These are phyloP conservation scores for Nitzschia inconspicua DNA, from an alignment of 108 stramenopile species.

Conservation along the genomic window DNA sequence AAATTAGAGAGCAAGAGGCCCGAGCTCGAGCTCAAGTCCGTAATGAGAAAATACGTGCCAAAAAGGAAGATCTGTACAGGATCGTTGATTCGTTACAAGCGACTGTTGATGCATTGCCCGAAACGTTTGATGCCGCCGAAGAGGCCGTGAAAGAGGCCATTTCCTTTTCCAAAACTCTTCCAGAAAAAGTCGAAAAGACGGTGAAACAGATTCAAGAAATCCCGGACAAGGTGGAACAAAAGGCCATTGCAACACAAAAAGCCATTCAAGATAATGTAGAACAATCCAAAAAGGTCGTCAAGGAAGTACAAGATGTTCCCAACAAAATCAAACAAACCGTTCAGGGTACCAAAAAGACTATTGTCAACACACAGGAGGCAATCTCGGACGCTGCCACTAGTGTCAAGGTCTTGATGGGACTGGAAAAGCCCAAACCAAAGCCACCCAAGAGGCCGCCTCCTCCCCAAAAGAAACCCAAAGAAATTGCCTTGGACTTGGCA, in stretches of 20 bases:
- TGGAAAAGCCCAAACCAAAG: conserved; percentile 34
- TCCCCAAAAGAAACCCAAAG: not conserved
- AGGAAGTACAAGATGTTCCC: conserved; percentile 9
- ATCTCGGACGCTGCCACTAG: conserved; percentile 17
- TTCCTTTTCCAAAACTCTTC: not conserved
- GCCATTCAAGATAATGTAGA: conserved; percentile 5
- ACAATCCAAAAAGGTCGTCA: conserved; percentile 15
- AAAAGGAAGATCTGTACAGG: conserved; percentile 16
- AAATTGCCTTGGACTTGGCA: conserved; percentile 4
- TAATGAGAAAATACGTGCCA: conserved; percentile 4
- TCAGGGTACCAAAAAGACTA: conserved; percentile 7
- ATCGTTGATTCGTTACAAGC: conserved; percentile 10
- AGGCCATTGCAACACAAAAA: conserved; percentile 8
- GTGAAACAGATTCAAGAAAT: conserved; percentile 11
- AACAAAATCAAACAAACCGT: conserved; percentile 6
- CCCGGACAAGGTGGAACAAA: conserved; percentile 1
- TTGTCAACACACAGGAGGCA: conserved; percentile 9
- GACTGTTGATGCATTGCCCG: conserved; percentile 2
- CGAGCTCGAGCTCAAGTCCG: conserved; percentile 4
- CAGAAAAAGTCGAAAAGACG: conserved; percentile 15
- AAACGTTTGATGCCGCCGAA: not conserved
- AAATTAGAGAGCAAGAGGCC: conserved; percentile 11
- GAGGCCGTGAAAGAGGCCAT: not conserved
- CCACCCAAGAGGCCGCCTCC: conserved; percentile 25
- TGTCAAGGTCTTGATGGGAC: conserved; percentile 21